Percentiles rank a stretch among this genome's conserved stretches.
Conservation (phyloP, 768 basidiomycete genomes). For the Suillus weaverae region DNA sequence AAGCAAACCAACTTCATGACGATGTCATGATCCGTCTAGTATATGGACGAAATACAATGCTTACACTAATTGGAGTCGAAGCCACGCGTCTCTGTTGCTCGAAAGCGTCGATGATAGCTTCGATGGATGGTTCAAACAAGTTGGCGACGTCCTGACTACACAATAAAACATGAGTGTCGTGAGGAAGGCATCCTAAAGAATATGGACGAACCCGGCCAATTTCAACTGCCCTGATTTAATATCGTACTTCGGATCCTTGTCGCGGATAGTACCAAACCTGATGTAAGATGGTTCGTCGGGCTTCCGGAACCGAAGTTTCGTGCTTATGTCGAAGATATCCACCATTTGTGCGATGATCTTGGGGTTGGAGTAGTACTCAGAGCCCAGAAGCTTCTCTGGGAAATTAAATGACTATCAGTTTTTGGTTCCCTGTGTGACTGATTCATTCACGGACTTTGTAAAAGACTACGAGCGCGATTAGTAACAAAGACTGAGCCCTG, state of each 20-base stretch:
- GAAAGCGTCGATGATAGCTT: conserved; percentile 36
- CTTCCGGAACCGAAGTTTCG: conserved; percentile 42
- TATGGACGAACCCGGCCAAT: conserved; percentile 35
- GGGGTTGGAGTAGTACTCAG: conserved; percentile 23
- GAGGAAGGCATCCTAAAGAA: not conserved
- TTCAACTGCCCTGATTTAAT: conserved; percentile 40
- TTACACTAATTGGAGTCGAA: conserved; percentile 27
- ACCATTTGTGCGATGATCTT: conserved; percentile 35
- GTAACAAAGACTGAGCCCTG: conserved; percentile 41
- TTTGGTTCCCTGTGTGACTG: not conserved
- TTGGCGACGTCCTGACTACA: conserved; percentile 35
- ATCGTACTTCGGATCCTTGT: conserved; percentile 33
- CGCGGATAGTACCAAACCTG: conserved; percentile 38
- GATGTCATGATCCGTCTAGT: not conserved
- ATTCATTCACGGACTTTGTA: conserved; percentile 23
- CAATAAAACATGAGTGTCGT: not conserved
- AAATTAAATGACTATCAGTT: not conserved
- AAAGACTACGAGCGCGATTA: conserved; percentile 24
- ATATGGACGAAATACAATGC: conserved; percentile 4
- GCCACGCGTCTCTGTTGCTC: conserved; percentile 26
- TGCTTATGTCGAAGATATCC: conserved; percentile 34
- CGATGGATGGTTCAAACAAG: conserved; percentile 45
- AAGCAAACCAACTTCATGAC: conserved; percentile 40
- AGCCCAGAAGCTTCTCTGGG: conserved; percentile 30
- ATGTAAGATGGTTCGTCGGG: conserved; percentile 35